Base-by-base conservation (phyloP, 805 yeast genomes). In the Yarrowia divulgata region DNA sequence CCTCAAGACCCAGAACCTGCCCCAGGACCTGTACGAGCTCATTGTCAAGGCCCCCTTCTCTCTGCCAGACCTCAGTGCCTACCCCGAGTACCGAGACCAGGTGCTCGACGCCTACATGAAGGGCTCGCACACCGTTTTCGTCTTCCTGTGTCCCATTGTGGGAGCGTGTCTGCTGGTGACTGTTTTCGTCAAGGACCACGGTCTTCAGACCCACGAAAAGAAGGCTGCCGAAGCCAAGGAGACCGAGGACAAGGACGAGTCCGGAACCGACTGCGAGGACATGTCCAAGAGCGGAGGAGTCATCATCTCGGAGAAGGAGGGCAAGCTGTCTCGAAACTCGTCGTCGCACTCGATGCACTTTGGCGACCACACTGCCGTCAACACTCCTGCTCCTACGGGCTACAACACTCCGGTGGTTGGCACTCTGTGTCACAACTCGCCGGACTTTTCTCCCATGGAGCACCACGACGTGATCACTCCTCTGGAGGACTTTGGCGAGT, bases 51-150 rank as follows among this genome's bases (percentile, higher is more conserved):
- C 68, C 37, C 68, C 68, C 9, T 72, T 58, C 34, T 62, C 71
- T 8, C 68, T 71, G 12, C 72, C 73, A 8, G 72, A 70, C 50
- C 18, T 69, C 13, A 45, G 37, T 34, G 40, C 42, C 34, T 71
- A 48, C 40, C 69, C 37, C 52, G 54, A 29, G 58, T 42, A 35
- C 69, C 66, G 29, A 45, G 62, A 45, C 43, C 69, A 42, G 6
- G 72, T 72, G 14, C 55, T 69, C 9, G 71, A 72, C 34, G 71
- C 73, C 8, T 73, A 73, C 50, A 66, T 69, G 67, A 46, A 54
- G 23, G 71, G 71, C 10, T 49, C 70, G 13, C 70, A 72, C 16
- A 63, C 71, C 6, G 70, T 72, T 14, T 71, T 70, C 32, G 68
- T 71, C 46, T 67, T 69, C 34, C 63, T 69, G 40, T 45, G 67